These are phyloP conservation scores for Exophiala mesophila DNA, from an alignment of 2,329 filamentous ascomycete species.

Conservation along the genomic window DNA sequence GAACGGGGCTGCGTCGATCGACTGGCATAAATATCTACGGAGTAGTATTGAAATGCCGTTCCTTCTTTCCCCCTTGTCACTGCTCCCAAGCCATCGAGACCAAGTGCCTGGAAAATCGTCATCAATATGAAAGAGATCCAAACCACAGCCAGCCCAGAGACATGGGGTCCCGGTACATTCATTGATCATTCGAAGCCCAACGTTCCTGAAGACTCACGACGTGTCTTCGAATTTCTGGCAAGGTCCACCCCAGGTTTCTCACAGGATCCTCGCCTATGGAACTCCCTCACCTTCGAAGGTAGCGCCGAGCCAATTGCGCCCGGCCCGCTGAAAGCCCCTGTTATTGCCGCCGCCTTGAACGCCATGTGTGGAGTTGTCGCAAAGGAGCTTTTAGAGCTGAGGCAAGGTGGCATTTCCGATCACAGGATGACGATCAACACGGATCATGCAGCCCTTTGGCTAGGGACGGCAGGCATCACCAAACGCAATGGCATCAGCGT, in stretches of 20 bases:
- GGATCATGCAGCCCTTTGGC: slow-evolving; percentile 44
- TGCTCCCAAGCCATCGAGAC: too few species aligned
- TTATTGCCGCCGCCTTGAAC: slow-evolving; percentile 39
- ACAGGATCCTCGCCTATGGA: slow-evolving; percentile 28
- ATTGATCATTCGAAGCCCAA: too few species aligned
- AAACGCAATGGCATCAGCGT: slow-evolving; percentile 37
- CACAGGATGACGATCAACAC: slow-evolving; percentile 43
- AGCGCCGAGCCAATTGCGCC: slow-evolving; percentile 38
- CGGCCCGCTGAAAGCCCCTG: slow-evolving; percentile 42
- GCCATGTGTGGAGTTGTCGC: slow-evolving; percentile 42
- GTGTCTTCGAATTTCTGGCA: slow-evolving; percentile 38
- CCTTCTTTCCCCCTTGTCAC: too few species aligned
- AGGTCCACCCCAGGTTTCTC: slow-evolving; percentile 39
- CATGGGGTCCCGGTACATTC: too few species aligned
- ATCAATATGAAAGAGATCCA: too few species aligned
- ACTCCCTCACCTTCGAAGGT: slow-evolving; percentile 37
- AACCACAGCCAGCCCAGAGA: too few species aligned
- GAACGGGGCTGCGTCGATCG: too few species aligned
- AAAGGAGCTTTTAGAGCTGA: slow-evolving; percentile 35
- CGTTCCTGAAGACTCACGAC: slow-evolving; percentile 32
- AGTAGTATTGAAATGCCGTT: too few species aligned
- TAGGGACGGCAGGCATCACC: slow-evolving; percentile 37
- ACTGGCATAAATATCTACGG: too few species aligned
- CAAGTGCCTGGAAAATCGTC: too few species aligned
- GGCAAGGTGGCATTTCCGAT: slow-evolving; percentile 8